These are phyloP conservation scores for Penicillium alfredii DNA, from an alignment of 495 filamentous ascomycete species.

Conservation along the genomic window DNA sequence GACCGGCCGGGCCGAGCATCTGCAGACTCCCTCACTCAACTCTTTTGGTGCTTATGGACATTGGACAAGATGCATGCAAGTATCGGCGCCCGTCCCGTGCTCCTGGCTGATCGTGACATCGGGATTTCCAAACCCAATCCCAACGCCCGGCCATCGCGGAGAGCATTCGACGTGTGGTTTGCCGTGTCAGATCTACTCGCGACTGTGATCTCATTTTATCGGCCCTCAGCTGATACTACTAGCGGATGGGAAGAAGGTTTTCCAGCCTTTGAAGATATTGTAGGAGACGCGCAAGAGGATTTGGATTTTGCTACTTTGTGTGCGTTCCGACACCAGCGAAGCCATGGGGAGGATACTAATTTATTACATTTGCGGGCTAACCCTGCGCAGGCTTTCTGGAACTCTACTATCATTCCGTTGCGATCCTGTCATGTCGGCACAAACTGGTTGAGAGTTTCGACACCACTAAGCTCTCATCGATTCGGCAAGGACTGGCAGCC, in stretches of 20 bases:
- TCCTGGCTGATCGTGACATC: slow-evolving; percentile 62
- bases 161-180: slow-evolving; percentile 49
- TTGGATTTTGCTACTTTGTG: slow-evolving; percentile 28
- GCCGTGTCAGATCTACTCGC: slow-evolving; percentile 52
- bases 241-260: slow-evolving; percentile 52
- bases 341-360: too few species aligned
- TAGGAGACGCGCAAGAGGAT: slow-evolving; percentile 38
- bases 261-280: slow-evolving; percentile 62
- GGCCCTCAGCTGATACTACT: slow-evolving; percentile 44
- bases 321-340: slow-evolving; percentile 8
- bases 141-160: slow-evolving; percentile 4
- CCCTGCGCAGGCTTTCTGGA: slow-evolving; percentile 50
- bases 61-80: slow-evolving; percentile 59
- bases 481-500: slow-evolving; percentile 58
- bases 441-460: slow-evolving; percentile 31
- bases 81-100: slow-evolving; percentile 57
- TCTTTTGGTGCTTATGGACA: slow-evolving; percentile 65
- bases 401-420: slow-evolving; percentile 64
- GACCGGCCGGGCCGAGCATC: slow-evolving; percentile 33
- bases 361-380: slow-evolving; percentile 4
- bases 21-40: slow-evolving; percentile 36
- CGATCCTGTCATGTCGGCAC: slow-evolving; percentile 52
- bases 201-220: slow-evolving; percentile 61
- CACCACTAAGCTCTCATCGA: slow-evolving; percentile 43
- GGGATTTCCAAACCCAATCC: slow-evolving; percentile 31